Conservation (phyloP, 2,329 filamentous ascomycete species). For the Diplodia sapinea region DNA sequence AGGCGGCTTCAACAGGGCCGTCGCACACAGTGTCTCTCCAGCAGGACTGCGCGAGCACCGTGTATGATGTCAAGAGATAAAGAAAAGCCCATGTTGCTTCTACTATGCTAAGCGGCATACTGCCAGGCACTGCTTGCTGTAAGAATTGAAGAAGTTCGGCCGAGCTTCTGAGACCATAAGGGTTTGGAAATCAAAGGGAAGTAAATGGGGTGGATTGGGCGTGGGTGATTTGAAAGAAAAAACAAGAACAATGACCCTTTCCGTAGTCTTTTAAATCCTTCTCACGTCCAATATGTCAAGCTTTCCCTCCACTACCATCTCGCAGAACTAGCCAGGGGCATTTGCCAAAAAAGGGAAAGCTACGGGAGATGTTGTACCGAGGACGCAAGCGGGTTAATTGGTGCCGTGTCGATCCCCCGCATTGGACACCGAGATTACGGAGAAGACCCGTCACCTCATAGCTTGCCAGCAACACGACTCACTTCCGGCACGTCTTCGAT, state of each 20-base stretch:
- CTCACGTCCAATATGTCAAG: not conserved
- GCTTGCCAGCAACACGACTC: not conserved
- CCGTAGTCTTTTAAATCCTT: not conserved
- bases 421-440: conserved; percentile 2
- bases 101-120: conserved; percentile 10
- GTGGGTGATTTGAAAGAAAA: not conserved
- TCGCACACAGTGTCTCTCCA: conserved; percentile 64
- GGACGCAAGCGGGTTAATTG: not conserved
- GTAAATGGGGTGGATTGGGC: not conserved
- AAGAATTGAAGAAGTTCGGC: not conserved
- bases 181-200: not conserved
- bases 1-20: conserved; percentile 57
- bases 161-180: not conserved
- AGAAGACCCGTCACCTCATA: conserved; percentile 8
- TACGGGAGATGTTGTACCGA: conserved; percentile 20
- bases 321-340: conserved; percentile 11
- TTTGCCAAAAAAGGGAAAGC: not conserved
- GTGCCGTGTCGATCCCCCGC: conserved; percentile 23
- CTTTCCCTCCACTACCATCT: not conserved
- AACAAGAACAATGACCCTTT: not conserved
- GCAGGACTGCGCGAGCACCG: conserved; percentile 44
- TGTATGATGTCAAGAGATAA: conserved; percentile 10
- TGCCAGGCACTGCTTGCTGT: not conserved
- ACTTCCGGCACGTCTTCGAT: not conserved
- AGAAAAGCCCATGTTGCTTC: conserved; percentile 4